Evolutionary conservation across 306 rosid species (phyloP), one percentile per base, ranked within the genome.

Genomic region (Spatholobus suberectus): DNA sequence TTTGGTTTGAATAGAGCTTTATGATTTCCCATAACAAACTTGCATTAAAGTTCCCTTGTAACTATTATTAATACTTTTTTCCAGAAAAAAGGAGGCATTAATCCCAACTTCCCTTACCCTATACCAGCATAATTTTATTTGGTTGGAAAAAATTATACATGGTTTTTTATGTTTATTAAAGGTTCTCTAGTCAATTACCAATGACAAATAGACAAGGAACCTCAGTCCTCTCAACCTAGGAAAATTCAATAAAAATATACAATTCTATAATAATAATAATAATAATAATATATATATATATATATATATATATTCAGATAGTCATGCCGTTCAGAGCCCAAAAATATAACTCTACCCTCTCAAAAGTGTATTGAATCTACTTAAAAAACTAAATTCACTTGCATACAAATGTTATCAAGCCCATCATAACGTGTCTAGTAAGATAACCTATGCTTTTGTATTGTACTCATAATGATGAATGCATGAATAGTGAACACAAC

Each of bases 11-110:
- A 74, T 71, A 54, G 57, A 82, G 68, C 44, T 26, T 67, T 43
- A 55, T 38, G 20, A 85, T 41, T 78, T 84, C 65, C 27, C 37
- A 58, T 27, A 40, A 66, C 59, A 84, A 76, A 72, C 18, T 37
- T 77, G 24, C 37, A 77, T 68, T 37, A 47, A 27, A 35, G 49
- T 13, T 58, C 46, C 67, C 46, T 23, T 35, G 24, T 55, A 71
- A 20, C 68, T 52, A 75, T 57, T 55, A 38, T 6, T 14, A 67
- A 77, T 82, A 49, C 23, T 68, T 82, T 49, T n/a, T 46, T 34
- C 58, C 6, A 20, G 8, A 66, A 69, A 32, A 29, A 52, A 70
- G 18, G 29, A 62, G 71, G 14, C 38, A 40, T 34, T 54, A 41
- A 55, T 69, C 58, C 43, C 44, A 68, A 79, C 24, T 62, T 67